Base-by-base conservation (phyloP, 2,329 filamentous ascomycete species). In the Chalaropsis thielavioides region DNA sequence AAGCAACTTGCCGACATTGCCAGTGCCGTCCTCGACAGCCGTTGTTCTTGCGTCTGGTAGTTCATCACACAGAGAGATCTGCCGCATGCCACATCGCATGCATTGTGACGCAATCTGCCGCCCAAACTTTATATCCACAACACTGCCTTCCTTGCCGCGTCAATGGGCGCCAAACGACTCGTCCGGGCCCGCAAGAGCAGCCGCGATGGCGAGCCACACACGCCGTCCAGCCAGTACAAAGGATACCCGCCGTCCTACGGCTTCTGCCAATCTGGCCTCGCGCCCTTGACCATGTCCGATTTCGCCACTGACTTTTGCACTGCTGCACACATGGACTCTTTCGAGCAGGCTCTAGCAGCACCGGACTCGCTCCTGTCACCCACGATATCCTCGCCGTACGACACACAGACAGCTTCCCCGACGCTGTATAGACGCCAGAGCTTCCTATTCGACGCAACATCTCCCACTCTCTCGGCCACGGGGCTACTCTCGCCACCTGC, bases 301-400 rank as follows among this genome's bases (percentile, higher is more conserved):
- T 84, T 80, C 74, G 82, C 92, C 73, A 81, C 81, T 71, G 85
- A 94, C 65, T 96, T 96, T 73, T 79, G 95, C 70, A 76, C 82
- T 56, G 79, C 85, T 49, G 83, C 83, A 67, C 87, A 95, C 72
- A 78, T 96, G 40, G 79, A 82, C 44, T 86, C 88, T 64, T 97
- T 97, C 74, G 86, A 88, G 67, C 83, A 83, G 67, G 92, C 92
- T 7, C 81, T 96, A 66, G 82, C 84, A n/a, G 89, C 89, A 1
- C 90, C 92, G 0, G 90, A 95, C 68, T 83, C 83, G 1, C 85
- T 88, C 43, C 85, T 81, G 13, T 79, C 82, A 61, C 76, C 81
- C 61, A 85, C 87, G 73, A 73, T 71, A 67, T 78, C 70, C 68
- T 78, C 76, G 64, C 76, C 75, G 65, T 76, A 72, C 62, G 77